Evolutionary conservation across 768 basidiomycete species (phyloP).

Genomic region (Lactarius psammicola): DNA sequence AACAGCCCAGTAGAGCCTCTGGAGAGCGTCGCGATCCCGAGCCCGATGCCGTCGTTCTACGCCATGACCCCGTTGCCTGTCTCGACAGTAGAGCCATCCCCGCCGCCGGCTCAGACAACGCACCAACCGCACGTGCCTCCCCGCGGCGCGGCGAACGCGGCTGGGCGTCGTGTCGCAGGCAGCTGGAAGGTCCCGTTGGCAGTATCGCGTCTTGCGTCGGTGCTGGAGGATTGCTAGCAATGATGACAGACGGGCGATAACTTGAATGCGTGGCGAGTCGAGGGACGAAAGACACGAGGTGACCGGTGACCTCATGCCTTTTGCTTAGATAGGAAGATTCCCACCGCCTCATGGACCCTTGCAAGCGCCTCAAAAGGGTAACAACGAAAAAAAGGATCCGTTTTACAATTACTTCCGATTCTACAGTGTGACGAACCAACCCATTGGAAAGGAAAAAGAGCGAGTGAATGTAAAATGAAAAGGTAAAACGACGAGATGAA

Average conservation of each 20-base stretch:
- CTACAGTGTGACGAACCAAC: no score
- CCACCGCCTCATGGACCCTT: no score
- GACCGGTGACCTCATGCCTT: neutral
- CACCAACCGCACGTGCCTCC: slow-evolving; percentile 12
- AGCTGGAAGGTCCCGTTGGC: slow-evolving; percentile 21
- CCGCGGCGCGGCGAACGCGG: slow-evolving; percentile 14
- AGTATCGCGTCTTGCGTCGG: neutral
- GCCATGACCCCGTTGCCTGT: slow-evolving; percentile 1
- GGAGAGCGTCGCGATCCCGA: neutral
- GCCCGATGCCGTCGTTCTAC: slow-evolving; percentile 10
- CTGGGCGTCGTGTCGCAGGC: slow-evolving; percentile 22
- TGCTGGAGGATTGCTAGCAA: neutral
- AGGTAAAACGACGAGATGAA: no score
- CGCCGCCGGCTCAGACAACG: neutral
- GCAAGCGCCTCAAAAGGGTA: no score
- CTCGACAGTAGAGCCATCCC: neutral
- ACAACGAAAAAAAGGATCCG: no score
- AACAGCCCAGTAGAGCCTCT: neutral
- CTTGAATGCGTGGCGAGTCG: neutral
- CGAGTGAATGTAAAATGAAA: no score
- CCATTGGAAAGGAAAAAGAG: no score
- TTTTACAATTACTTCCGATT: no score
- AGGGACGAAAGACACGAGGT: neutral
- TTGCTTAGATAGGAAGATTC: neutral
- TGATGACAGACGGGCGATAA: no score